A percentile compares a stretch with the other conserved stretches of the same genome.
phyloP scores from a whole-genome alignment of 1,284 basidiomycete species.

The Cryptococcus deneoformans region DNA sequence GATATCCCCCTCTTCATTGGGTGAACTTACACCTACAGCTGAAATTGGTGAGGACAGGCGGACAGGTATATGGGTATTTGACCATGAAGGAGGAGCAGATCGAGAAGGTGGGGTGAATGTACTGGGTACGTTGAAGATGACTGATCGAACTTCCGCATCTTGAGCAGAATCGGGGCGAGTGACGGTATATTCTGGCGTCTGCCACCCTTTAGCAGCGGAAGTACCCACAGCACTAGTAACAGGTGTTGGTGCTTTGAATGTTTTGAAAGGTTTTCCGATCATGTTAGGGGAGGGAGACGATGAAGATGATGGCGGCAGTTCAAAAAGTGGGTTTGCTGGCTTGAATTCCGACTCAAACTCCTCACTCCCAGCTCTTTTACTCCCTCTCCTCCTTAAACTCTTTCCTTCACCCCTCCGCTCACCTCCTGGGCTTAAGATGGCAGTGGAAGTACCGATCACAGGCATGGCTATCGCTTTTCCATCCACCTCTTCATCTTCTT shows the following conservation, averaged over 20 bases:
- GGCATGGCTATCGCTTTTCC: not conserved
- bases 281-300: not conserved
- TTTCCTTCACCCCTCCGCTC: not conserved
- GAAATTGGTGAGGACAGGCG: not conserved
- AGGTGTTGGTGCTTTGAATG: not conserved
- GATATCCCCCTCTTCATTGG: too few relatives aligned
- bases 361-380: too few relatives aligned
- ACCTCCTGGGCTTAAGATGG: not conserved
- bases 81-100: not conserved
- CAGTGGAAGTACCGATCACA: not conserved
- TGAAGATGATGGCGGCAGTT: not conserved
- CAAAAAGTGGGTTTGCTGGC: not conserved
- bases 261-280: not conserved
- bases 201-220: not conserved
- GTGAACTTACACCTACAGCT: not conserved
- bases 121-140: slow-evolving; percentile 19
- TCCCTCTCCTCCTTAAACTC: not conserved
- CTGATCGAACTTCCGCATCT: slow-evolving; percentile 18
- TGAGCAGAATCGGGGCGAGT: slow-evolving; percentile 10
- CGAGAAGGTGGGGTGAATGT: slow-evolving; percentile 3
- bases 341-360: too few relatives aligned
- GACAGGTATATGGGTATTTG: not conserved
- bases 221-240: not conserved
- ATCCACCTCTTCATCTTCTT: slow-evolving; percentile 9
- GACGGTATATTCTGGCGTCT: not conserved